Evolutionary conservation across 1,284 basidiomycete species (phyloP), one percentile per base, ranked within the genome.

Genomic region (Apiotrichum porosum): DNA sequence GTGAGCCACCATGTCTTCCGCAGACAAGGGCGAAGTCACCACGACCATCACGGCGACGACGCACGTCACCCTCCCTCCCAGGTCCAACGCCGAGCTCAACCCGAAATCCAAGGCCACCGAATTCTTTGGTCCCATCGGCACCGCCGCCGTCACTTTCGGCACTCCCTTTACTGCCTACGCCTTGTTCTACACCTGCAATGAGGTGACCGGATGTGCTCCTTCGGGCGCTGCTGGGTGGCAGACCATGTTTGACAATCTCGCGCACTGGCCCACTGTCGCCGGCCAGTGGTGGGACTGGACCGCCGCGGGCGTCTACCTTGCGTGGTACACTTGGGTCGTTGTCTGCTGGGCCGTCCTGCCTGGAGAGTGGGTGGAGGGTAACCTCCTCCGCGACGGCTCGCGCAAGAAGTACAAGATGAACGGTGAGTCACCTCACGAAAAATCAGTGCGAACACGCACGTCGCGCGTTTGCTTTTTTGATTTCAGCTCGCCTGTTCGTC

Each of bases 321-420:
- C 71, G 0, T 98, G 94, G 94, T 97, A 97, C 72, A 75, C 81
- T 15, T 98, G 86, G 74, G 85, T 82, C 56, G 81, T 97, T 35
- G 70, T 82, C 2, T 80, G 88, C 9, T 97, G 92, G 92, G 77
- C 76, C 9, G 63, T 93, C 30, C 75, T 98, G 8, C 95, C 95
- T 0, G 93, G 90, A 8, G 86, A 91, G 57, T 81, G 81, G 79
- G 79, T 95, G 12, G 78, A 88, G 52, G 95, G 95, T 13, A 82
- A 79, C 9, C 76, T 80, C 18, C 73, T 97, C 58, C 79, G 95
- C 36, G 85, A 84, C 34, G 94, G 94, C 1, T 77, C 77, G 46
- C 83, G 79, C 60, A 83, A 86, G 68, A 76, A 78, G 53, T 99
- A 99, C 79, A 97, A 90, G 75, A 91, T 97, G 63, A 98, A 98